These are phyloP conservation scores for Collybia sp. DNA, from an alignment of 768 basidiomycete genomes.

Conservation along the genomic window DNA sequence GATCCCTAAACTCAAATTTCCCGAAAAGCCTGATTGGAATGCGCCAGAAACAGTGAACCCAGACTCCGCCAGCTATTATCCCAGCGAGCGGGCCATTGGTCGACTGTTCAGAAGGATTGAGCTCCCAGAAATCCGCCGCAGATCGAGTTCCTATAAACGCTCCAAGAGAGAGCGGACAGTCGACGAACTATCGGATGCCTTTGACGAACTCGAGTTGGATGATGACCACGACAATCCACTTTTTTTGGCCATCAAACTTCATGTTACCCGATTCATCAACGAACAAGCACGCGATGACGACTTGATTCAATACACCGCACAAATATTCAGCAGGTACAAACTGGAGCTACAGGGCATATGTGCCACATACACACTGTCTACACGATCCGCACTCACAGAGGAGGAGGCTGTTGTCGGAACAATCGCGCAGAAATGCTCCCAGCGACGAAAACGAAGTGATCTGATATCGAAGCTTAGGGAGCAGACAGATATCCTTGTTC, in stretches of 20 bases:
- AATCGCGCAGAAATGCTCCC: conserved; percentile 58
- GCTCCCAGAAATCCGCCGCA: conserved; percentile 28
- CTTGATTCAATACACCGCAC: conserved; percentile 20
- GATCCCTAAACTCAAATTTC: conserved; percentile 40
- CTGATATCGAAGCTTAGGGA: conserved; percentile 52
- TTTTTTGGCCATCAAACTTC: conserved; percentile 8
- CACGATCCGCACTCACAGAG: conserved; percentile 43
- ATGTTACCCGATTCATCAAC: conserved; percentile 22
- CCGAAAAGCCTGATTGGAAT: conserved; percentile 55
- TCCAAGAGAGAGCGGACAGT: conserved; percentile 5
- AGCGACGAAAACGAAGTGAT: conserved; percentile 48
- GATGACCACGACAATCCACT: conserved; percentile 7
- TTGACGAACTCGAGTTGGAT: background rate
- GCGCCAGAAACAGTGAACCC: conserved; percentile 52
- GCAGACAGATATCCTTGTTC: conserved; percentile 47
- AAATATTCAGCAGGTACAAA: conserved; percentile 36
- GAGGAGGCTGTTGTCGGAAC: conserved; percentile 66
- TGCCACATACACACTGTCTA: conserved; percentile 39
- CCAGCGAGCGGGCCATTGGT: conserved; percentile 53
- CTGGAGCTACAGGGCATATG: conserved; percentile 46
- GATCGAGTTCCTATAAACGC: background rate
- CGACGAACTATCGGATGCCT: background rate
- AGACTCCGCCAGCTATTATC: conserved; percentile 38
- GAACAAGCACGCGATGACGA: conserved; percentile 15
- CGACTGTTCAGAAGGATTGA: conserved; percentile 57